Evolutionary conservation across 441 rosid species (phyloP).

Genomic region (Eruca vesicaria): DNA sequence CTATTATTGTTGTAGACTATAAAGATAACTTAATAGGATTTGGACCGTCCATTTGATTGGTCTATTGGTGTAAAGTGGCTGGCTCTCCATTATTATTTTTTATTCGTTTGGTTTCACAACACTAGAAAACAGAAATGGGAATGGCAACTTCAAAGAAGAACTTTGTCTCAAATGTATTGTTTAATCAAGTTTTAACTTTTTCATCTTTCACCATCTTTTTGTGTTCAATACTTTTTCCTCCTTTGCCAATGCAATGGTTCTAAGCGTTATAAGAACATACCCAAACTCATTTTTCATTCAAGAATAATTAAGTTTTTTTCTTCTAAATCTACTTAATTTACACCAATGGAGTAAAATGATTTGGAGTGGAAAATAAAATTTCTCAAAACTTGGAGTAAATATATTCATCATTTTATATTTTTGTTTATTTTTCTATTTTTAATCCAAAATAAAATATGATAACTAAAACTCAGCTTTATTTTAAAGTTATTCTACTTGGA

Average conservation of each 20-base stretch:
- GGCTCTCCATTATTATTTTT: slow-evolving; percentile 21
- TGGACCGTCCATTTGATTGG: slow-evolving; percentile 27
- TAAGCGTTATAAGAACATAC: neutral
- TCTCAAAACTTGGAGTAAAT: too few relatives aligned
- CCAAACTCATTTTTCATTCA: too few relatives aligned
- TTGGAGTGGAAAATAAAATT: too few relatives aligned
- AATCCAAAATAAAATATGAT: too few relatives aligned
- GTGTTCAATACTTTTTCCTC: neutral
- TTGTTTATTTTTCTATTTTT: too few relatives aligned
- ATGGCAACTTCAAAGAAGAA: neutral
- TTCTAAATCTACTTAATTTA: too few relatives aligned
- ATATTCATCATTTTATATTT: too few relatives aligned
- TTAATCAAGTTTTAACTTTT: neutral
- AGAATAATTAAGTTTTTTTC: too few relatives aligned
- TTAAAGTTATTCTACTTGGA: too few relatives aligned
- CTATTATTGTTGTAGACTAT: slow-evolving; percentile 30
- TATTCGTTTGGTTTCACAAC: neutral
- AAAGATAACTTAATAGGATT: slow-evolving; percentile 29
- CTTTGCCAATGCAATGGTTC: neutral
- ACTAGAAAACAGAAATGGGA: neutral
- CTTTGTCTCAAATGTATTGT: neutral
- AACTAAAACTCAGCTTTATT: too few relatives aligned
- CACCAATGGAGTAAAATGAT: too few relatives aligned
- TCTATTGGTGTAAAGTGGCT: slow-evolving; percentile 18
- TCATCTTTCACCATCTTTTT: neutral